These are phyloP conservation scores for Solioccasus polychromus DNA, from an alignment of 768 basidiomycete species.

Conservation along the genomic window DNA sequence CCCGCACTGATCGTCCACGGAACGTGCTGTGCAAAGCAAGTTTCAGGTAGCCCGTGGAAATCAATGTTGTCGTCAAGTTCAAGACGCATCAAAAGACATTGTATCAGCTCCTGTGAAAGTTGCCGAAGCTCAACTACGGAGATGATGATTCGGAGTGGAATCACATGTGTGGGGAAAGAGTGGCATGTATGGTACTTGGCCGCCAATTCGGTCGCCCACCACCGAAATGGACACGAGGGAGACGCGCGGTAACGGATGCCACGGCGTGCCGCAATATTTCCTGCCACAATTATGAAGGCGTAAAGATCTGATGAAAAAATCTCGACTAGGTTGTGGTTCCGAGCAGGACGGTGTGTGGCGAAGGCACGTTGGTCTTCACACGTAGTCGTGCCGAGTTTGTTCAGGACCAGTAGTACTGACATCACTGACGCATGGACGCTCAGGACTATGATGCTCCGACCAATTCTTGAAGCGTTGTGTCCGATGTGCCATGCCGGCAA, in stretches of 20 bases:
- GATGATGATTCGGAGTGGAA: constrained; percentile 3
- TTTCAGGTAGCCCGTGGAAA: neutral
- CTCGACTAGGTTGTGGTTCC: constrained; percentile 2
- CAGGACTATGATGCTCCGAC: neutral
- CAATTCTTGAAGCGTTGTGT: neutral
- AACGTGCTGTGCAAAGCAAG: constrained; percentile 8
- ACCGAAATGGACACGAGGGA: constrained; percentile 18
- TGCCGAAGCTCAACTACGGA: constrained; percentile 1
- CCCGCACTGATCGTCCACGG: neutral
- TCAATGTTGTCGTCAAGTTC: constrained; percentile 8
- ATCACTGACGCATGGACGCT: neutral
- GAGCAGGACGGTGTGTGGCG: constrained; percentile 14
- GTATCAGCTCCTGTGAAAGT: constrained; percentile 1
- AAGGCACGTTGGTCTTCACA: constrained; percentile 13
- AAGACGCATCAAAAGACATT: constrained; percentile 1
- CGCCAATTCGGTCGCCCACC: no score
- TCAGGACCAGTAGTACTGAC: neutral
- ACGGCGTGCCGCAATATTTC: constrained; percentile 9
- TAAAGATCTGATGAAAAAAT: constrained; percentile 10
- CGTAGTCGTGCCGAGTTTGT: neutral
- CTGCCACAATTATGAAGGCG: constrained; percentile 9
- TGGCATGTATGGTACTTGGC: no score
- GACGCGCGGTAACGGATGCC: constrained; percentile 1
- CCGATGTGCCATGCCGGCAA: no score
- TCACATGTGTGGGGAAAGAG: constrained; percentile 12